phyloP scores from a whole-genome alignment of 257 asterid species.

The Thymus quinquecostatus region DNA sequence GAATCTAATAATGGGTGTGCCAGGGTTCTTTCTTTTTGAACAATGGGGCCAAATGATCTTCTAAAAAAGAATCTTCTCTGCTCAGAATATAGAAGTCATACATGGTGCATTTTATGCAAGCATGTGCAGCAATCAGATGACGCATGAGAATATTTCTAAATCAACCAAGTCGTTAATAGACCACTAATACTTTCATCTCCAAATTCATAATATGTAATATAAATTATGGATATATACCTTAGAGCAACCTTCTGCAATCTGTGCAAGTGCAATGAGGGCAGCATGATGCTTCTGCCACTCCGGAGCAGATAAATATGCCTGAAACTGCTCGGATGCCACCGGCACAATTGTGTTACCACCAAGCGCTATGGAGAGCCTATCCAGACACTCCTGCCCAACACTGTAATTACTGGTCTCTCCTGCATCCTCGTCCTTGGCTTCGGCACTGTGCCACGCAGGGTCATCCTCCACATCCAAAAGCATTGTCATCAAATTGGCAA shows the following conservation, averaged over 20 bases:
- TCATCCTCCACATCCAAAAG: conserved; percentile 90
- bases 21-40: neutral
- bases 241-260: conserved; percentile 95
- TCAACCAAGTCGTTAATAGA: neutral
- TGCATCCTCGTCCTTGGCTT: conserved; percentile 88
- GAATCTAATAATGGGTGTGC: neutral
- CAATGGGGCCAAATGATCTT: neutral
- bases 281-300: conserved; percentile 98
- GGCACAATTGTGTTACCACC: conserved; percentile 96
- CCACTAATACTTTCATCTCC: neutral
- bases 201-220: conserved; percentile 7
- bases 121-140: neutral
- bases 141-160: neutral
- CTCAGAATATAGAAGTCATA: neutral
- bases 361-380: conserved; percentile 81
- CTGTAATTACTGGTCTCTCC: conserved; percentile 91
- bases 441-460: conserved; percentile 91
- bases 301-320: conserved; percentile 69
- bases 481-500: conserved; percentile 83
- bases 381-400: conserved; percentile 97
- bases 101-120: neutral
- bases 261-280: conserved; percentile 94
- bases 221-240: conserved; percentile 47
- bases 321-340: conserved; percentile 90
- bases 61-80: neutral